phyloP scores from a whole-genome alignment of 805 yeast genomes.

The Starmerella ratchasimensis region DNA sequence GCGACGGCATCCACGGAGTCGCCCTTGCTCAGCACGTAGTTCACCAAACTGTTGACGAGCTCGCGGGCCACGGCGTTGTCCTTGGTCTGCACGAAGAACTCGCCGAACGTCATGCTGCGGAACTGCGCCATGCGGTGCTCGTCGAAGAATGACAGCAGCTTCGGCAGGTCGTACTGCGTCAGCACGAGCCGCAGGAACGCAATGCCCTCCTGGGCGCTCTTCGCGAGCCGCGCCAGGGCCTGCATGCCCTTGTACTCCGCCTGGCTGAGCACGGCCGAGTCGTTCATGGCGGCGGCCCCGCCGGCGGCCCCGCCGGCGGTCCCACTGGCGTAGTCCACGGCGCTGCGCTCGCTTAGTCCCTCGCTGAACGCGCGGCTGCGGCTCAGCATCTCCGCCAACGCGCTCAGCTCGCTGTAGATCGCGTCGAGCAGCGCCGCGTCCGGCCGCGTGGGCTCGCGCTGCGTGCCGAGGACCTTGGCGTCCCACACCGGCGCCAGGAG shows the following conservation, averaged over 20 bases:
- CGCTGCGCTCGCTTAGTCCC: conserved; percentile 26
- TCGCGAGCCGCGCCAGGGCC: conserved; percentile 58
- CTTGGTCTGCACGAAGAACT: conserved; percentile 52
- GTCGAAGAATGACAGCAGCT: conserved; percentile 55
- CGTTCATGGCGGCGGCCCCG: conserved; percentile 10
- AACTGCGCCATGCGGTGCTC: conserved; percentile 55
- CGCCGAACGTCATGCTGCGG: conserved; percentile 53
- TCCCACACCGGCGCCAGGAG: conserved; percentile 71
- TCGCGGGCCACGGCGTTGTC: conserved; percentile 55
- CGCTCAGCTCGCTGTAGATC: conserved; percentile 24
- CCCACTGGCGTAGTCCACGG: conserved; percentile 1
- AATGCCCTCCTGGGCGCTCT: conserved; percentile 73
- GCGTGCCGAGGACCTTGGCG: conserved; percentile 43
- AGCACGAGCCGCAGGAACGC: conserved; percentile 72
- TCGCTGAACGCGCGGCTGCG: conserved; percentile 34
- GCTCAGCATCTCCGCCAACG: conserved; percentile 28
- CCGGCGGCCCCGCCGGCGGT: conserved; percentile 4
- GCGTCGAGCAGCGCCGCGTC: conserved; percentile 17
- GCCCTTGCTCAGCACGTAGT: conserved; percentile 79
- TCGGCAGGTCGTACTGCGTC: conserved; percentile 56
- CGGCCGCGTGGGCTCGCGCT: conserved; percentile 1
- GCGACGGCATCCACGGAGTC: conserved; percentile 86
- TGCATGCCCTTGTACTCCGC: conserved; percentile 85
- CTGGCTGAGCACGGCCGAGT: conserved; percentile 32
- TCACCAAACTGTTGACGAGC: conserved; percentile 74